Percentiles rank a stretch among this genome's conserved stretches.
Evolutionary conservation across 768 basidiomycete species (phyloP).

Genomic region (Agrocybe praecox): DNA sequence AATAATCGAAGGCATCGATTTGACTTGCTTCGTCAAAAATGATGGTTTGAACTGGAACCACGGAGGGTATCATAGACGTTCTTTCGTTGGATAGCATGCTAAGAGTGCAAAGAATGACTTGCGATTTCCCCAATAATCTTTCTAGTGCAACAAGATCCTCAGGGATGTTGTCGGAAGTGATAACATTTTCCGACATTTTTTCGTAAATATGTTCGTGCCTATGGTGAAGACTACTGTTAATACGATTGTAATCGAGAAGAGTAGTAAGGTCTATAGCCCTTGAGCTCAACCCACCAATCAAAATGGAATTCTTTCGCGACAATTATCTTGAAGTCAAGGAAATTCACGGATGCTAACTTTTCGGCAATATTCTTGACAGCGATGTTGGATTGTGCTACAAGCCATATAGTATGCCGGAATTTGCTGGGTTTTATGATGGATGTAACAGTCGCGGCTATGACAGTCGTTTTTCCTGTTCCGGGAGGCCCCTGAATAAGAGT

Average conservation of each 20-base stretch:
- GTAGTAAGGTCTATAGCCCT: conserved; percentile 33
- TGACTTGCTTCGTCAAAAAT: conserved; percentile 19
- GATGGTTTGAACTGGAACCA: conserved; percentile 40
- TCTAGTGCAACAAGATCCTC: no score
- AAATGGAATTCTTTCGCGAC: conserved; percentile 69
- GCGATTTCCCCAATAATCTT: no score
- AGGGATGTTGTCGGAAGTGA: no score
- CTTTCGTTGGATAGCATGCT: conserved; percentile 55
- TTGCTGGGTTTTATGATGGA: conserved; percentile 33
- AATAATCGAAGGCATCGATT: no score
- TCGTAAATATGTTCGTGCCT: no score
- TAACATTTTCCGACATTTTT: no score
- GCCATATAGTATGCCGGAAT: conserved; percentile 47
- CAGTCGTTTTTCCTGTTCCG: conserved; percentile 67
- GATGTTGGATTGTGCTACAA: conserved; percentile 56
- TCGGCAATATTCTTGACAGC: conserved; percentile 78
- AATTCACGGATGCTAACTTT: conserved; percentile 42
- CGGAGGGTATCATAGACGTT: conserved; percentile 21
- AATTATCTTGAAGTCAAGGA: conserved; percentile 53
- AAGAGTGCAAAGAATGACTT: conserved; percentile 66
- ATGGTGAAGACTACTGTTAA: no score
- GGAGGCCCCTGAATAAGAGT: conserved; percentile 54
- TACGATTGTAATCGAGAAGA: no score
- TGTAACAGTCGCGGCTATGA: conserved; percentile 52
- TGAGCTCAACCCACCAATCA: conserved; percentile 56